These are phyloP conservation scores for Pichia sorboxylosa DNA, from an alignment of 1,139 yeast genomes.

Conservation along the genomic window DNA sequence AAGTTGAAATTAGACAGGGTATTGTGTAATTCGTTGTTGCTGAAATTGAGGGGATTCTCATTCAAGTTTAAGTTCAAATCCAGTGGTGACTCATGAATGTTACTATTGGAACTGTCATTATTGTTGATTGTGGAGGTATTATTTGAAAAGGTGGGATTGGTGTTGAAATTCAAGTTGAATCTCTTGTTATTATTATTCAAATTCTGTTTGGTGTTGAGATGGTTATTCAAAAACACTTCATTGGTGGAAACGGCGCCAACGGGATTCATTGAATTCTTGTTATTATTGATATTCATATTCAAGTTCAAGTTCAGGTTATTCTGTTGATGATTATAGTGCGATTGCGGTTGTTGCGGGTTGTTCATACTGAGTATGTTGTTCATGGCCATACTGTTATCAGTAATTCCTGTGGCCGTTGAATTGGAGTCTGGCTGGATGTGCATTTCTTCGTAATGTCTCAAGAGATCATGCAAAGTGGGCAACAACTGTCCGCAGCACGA, in stretches of 20 bases:
- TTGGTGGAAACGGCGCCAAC: constrained; percentile 55
- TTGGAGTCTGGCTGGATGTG: constrained; percentile 40
- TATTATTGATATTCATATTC: neutral
- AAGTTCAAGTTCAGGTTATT: neutral
- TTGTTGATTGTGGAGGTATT: no score
- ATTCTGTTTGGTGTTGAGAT: constrained; percentile 10
- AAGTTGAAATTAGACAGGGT: constrained; percentile 18
- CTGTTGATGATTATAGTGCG: neutral
- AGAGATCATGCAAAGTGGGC: constrained; percentile 85
- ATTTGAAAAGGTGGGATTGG: no score
- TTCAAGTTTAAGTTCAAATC: constrained; percentile 5
- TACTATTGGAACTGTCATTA: neutral
- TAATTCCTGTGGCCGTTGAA: neutral
- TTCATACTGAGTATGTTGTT: constrained; percentile 1
- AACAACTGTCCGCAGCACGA: constrained; percentile 88
- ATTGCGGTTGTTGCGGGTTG: neutral
- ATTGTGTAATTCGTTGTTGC: constrained; percentile 7
- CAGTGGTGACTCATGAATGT: no score
- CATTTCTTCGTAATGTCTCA: constrained; percentile 92
- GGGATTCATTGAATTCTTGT: constrained; percentile 17
- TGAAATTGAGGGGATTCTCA: neutral
- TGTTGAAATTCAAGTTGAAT: constrained; percentile 5
- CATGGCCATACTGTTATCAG: neutral
- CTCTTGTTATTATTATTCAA: constrained; percentile 6
- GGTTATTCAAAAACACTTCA: constrained; percentile 55